These are phyloP conservation scores for Fraxinus baroniana DNA, from an alignment of 305 asterid genomes.

Conservation along the genomic window DNA sequence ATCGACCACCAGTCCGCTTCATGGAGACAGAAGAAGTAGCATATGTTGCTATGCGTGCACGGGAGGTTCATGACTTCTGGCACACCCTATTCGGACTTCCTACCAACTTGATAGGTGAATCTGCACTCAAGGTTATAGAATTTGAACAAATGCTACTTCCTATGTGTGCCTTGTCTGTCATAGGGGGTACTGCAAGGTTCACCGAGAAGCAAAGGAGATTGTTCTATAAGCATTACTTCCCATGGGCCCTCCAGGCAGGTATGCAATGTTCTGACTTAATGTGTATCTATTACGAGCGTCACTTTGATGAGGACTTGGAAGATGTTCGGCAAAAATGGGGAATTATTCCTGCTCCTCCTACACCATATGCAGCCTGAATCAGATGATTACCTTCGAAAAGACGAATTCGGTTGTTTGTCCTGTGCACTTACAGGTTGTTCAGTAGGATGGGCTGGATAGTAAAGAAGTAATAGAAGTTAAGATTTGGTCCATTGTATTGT, in stretches of 20 bases:
- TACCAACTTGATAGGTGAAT: slow-evolving; percentile 87
- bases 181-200: slow-evolving; percentile 81
- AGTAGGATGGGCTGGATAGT: background rate
- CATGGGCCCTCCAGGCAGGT: slow-evolving; percentile 93
- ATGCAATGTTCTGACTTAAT: slow-evolving; percentile 66
- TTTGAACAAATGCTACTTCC: slow-evolving; percentile 95
- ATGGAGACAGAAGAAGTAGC: slow-evolving; percentile 90
- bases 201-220: slow-evolving; percentile 64
- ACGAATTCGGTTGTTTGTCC: background rate
- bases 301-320: slow-evolving; percentile 82
- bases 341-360: slow-evolving; percentile 54
- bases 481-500: background rate
- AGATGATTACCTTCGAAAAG: background rate
- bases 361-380: slow-evolving; percentile 23
- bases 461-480: too few species aligned
- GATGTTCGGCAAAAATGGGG: slow-evolving; percentile 79
- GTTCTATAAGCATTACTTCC: slow-evolving; percentile 87
- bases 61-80: slow-evolving; percentile 96
- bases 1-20: slow-evolving; percentile 90
- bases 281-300: slow-evolving; percentile 82
- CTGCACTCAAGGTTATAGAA: slow-evolving; percentile 82
- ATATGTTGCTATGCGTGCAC: slow-evolving; percentile 33
- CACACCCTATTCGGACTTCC: slow-evolving; percentile 89
- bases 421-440: background rate
- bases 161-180: slow-evolving; percentile 80